These are phyloP conservation scores for Cladophialophora immunda DNA, from an alignment of 2,329 filamentous ascomycete genomes.

Conservation along the genomic window DNA sequence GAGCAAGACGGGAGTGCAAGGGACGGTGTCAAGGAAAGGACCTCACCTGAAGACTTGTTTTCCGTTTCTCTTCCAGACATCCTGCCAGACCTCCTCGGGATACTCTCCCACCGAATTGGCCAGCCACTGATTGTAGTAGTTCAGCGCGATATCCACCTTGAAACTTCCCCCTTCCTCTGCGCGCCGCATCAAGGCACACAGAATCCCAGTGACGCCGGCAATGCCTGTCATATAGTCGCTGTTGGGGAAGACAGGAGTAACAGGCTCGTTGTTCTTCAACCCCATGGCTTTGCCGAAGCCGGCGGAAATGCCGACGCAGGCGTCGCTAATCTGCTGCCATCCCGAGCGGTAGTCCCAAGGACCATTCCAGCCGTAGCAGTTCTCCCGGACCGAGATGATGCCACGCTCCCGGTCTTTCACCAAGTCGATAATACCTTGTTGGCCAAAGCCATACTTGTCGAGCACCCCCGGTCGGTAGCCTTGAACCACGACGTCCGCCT, in stretches of 20 bases:
- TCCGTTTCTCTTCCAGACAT: conserved; percentile 58
- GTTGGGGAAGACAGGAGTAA: conserved; percentile 61
- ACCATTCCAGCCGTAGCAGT: conserved; percentile 61
- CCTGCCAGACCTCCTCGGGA: conserved; percentile 56
- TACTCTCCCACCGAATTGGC: conserved; percentile 51
- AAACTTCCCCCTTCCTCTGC: conserved; percentile 61
- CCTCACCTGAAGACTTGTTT: conserved; percentile 58
- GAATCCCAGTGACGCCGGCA: conserved; percentile 73
- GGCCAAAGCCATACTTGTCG: conserved; percentile 68
- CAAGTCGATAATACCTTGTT: conserved; percentile 52
- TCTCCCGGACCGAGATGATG: conserved; percentile 60
- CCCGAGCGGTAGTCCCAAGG: conserved; percentile 57
- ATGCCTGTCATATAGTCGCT: conserved; percentile 75
- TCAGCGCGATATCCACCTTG: conserved; percentile 36
- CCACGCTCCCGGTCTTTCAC: conserved; percentile 53
- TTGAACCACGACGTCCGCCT: conserved; percentile 64
- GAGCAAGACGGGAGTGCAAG: neutral
- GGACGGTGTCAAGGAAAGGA: neutral
- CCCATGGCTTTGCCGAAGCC: conserved; percentile 49
- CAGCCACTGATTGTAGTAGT: conserved; percentile 55
- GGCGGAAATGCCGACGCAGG: conserved; percentile 50
- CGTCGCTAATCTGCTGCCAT: conserved; percentile 63
- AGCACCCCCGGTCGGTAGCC: conserved; percentile 61
- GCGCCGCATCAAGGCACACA: conserved; percentile 70
- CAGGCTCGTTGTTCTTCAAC: conserved; percentile 44